A percentile compares a stretch with the other conserved stretches of the same genome.
These are phyloP conservation scores for Pseudoperonospora humuli DNA, from an alignment of 352 stramenopile species.

Conservation along the genomic window DNA sequence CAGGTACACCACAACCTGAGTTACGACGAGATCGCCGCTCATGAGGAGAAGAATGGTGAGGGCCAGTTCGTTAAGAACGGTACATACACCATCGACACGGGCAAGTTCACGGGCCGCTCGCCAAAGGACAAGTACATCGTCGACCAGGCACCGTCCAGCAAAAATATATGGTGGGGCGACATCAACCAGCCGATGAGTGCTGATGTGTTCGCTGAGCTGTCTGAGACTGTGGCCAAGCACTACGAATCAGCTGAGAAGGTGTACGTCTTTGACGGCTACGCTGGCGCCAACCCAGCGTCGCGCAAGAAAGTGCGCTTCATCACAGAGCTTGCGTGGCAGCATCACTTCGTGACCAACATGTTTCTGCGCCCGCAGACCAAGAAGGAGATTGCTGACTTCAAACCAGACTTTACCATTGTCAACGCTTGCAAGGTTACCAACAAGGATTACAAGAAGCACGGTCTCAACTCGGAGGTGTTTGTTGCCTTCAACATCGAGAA, in stretches of 20 bases:
- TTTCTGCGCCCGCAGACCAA: conserved; percentile 84
- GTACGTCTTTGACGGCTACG: conserved; percentile 96
- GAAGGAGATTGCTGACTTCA: conserved; percentile 88
- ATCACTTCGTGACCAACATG: conserved; percentile 98
- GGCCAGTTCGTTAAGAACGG: conserved; percentile 84
- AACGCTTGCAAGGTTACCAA: conserved; percentile 96
- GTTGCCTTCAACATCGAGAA: conserved; percentile 97
- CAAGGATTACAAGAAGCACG: conserved; percentile 91
- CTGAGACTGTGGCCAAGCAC: conserved; percentile 90
- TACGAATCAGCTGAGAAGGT: conserved; percentile 90
- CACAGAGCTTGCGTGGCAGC: conserved; percentile 96
- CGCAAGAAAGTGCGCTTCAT: conserved; percentile 96
- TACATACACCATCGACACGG: conserved; percentile 96
- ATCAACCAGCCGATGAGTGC: conserved; percentile 92
- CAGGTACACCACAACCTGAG: conserved; percentile 94
- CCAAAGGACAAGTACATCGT: conserved; percentile 99
- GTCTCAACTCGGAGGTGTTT: conserved; percentile 93
- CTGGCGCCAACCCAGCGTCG: conserved; percentile 86
- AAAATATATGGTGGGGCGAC: conserved; percentile 96
- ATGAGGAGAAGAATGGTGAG: conserved; percentile 94
- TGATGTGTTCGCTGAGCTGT: conserved; percentile 94
- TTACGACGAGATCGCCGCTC: conserved; percentile 92
- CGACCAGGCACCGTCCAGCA: conserved; percentile 83
- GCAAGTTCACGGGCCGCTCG: conserved; percentile 97
- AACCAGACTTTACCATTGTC: conserved; percentile 97